Base-by-base conservation (phyloP, 495 filamentous ascomycete genomes). In the Elasticomyces elasticus region DNA sequence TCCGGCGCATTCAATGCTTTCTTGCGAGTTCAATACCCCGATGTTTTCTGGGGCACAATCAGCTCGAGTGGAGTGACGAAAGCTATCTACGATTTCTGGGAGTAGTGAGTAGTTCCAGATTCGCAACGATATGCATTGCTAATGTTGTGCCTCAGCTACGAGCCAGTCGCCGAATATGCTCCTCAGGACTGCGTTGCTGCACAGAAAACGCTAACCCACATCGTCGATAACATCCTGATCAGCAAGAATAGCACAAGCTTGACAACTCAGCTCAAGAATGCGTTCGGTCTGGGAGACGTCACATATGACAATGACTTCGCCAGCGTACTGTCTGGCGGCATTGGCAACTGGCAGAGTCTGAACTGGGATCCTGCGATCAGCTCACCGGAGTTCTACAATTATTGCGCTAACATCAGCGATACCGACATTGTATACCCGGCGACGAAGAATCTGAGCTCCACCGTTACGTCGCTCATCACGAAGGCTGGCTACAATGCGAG, bases 1-100 rank as follows among this genome's bases (percentile, higher is more conserved):
- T 81, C 84, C 17, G 85, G 85, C 15, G 80, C 79, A 10, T 82
- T 85, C 53, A 80, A 79, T 28, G 84, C 85, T 0, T 83, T 89
- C 62, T 64, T 86, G 28, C 76, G 85, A 2, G 79, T 78, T 49
- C 56, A 79, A 40, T 87, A 88, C 64, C 85, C 85, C 0, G 78
- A 85, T 28, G 68, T 78, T 23, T 87, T 80, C 68, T 85, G 71
- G 69, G 85, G 79, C 59, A 75, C 82, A 0, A 85, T 89, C 30
- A 79, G 80, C 0, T 84, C 80, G 0, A 86, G 83, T 3, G 84
- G 81, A 0, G 84, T 87, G 2, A 82, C 82, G 0, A 73, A 78
- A 51, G 84, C 85, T 6, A 83, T 87, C 44, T 78, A 76, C 60
- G 82, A 87, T 51, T 87, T 79, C 62, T 86, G 82, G 82, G 52